phyloP scores from a whole-genome alignment of 129 eudicot genomes.

The Escallonia herrerae region DNA sequence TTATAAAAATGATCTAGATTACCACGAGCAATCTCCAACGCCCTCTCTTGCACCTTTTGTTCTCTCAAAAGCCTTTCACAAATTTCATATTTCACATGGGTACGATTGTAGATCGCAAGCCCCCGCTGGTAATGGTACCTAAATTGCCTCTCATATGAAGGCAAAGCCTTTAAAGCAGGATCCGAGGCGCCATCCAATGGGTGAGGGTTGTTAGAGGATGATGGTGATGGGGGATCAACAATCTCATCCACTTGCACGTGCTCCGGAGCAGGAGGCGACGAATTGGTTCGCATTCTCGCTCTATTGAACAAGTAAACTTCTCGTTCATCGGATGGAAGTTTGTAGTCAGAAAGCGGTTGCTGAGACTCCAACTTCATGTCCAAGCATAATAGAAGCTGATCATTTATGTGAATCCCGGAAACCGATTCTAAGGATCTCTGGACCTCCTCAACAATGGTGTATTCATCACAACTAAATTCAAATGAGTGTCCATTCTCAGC shows the following conservation, averaged over 20 bases:
- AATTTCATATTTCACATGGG: conserved; percentile 41
- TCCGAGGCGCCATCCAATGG: conserved; percentile 84
- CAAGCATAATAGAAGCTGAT: conserved; percentile 78
- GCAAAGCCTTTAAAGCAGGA: conserved; percentile 83
- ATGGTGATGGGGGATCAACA: conserved; percentile 50
- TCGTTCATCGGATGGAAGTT: conserved; percentile 66
- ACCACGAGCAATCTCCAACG: conserved; percentile 87
- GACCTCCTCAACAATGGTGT: conserved; percentile 63
- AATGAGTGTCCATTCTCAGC: conserved; percentile 95
- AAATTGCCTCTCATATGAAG: conserved; percentile 80
- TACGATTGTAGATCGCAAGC: conserved; percentile 51
- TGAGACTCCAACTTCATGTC: conserved; percentile 78
- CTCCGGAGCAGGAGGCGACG: conserved; percentile 58
- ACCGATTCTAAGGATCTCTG: conserved; percentile 63
- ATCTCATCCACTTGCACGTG: conserved; percentile 41
- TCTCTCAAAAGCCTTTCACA: conserved; percentile 65
- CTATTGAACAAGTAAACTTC: conserved; percentile 80
- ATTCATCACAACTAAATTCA: conserved; percentile 73
- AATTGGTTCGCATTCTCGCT: conserved; percentile 64
- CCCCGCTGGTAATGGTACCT: conserved; percentile 79
- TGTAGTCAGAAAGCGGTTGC: conserved; percentile 64
- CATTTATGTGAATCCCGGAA: conserved; percentile 53
- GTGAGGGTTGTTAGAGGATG: conserved; percentile 51
- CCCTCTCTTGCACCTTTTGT: conserved; percentile 88
- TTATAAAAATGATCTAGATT: conserved; percentile 69